A percentile compares a stretch with the other conserved stretches of the same genome.
phyloP scores from a whole-genome alignment of 139 green algal species.

The Desmodesmus armatus region DNA sequence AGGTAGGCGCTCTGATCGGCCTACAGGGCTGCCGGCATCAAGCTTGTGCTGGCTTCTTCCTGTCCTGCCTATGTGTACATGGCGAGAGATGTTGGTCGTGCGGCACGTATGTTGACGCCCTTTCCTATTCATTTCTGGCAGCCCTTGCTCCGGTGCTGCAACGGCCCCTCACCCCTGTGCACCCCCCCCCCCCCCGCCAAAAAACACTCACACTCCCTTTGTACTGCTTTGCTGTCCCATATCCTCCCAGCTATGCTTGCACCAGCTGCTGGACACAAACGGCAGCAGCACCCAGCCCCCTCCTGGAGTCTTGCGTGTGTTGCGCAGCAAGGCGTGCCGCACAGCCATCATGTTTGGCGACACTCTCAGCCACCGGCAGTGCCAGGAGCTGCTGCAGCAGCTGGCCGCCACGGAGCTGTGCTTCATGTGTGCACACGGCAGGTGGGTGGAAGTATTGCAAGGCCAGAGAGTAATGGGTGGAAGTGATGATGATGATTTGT shows the following conservation, averaged over 20 bases:
- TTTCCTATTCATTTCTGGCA: too few relatives aligned
- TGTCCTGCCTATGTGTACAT: too few relatives aligned
- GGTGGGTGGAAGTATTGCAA: constrained; percentile 66
- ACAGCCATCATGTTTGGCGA: constrained; percentile 90
- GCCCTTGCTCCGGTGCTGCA: too few relatives aligned
- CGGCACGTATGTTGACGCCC: too few relatives aligned
- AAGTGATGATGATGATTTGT: too few relatives aligned
- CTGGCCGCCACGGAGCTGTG: constrained; percentile 69
- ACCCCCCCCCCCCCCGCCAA: too few relatives aligned
- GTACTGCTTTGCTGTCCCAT: background rate
- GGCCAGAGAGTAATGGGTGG: too few relatives aligned
- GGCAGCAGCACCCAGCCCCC: constrained; percentile 50
- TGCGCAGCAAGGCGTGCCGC: constrained; percentile 83
- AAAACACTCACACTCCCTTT: background rate
- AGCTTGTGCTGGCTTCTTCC: too few relatives aligned
- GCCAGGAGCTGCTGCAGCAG: constrained; percentile 60
- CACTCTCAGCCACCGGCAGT: constrained; percentile 58
- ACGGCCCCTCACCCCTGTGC: background rate
- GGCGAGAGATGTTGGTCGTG: too few relatives aligned
- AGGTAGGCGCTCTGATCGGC: constrained; percentile 12
- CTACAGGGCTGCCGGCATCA: too few relatives aligned
- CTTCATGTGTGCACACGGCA: constrained; percentile 85
- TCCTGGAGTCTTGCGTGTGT: constrained; percentile 59
- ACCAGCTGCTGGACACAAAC: constrained; percentile 65
- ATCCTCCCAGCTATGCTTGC: constrained; percentile 64